These are phyloP conservation scores for Aspergillus hancockii DNA, from an alignment of 495 filamentous ascomycete species.

Conservation along the genomic window DNA sequence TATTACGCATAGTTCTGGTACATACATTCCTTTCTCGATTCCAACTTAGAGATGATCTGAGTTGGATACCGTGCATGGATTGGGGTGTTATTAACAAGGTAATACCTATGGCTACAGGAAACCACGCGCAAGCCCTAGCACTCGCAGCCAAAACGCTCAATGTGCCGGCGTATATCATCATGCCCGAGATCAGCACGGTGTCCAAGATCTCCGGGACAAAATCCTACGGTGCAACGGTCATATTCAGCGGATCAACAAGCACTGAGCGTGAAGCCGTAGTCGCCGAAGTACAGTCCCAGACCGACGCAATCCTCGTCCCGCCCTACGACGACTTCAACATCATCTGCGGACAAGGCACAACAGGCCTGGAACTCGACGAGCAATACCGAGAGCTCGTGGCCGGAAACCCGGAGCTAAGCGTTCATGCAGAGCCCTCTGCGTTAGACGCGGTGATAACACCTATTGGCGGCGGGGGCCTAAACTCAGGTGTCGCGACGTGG, in stretches of 20 bases:
- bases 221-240: constrained; percentile 72
- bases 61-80: too few relatives aligned
- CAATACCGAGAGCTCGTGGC: constrained; percentile 61
- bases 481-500: constrained; percentile 78
- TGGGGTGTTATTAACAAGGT: not conserved
- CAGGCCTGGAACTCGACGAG: constrained; percentile 76
- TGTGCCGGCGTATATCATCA: constrained; percentile 80
- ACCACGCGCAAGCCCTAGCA: constrained; percentile 93
- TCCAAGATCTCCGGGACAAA: constrained; percentile 84
- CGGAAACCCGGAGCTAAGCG: constrained; percentile 22
- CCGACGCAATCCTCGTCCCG: constrained; percentile 75
- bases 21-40: not conserved
- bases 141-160: constrained; percentile 71
- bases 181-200: constrained; percentile 80
- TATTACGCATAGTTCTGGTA: constrained; percentile 89
- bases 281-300: constrained; percentile 61
- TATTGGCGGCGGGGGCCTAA: constrained; percentile 85
- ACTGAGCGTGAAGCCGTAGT: constrained; percentile 80
- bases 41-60: too few relatives aligned
- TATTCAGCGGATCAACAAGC: constrained; percentile 80
- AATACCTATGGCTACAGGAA: constrained; percentile 57
- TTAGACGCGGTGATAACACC: constrained; percentile 85
- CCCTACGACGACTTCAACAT: constrained; percentile 92
- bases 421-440: constrained; percentile 15
- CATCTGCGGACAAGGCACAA: constrained; percentile 88